Percentiles rank a stretch among this genome's conserved stretches.
Conservation (phyloP, 1,284 basidiomycete genomes). For the Mycena sp. region DNA sequence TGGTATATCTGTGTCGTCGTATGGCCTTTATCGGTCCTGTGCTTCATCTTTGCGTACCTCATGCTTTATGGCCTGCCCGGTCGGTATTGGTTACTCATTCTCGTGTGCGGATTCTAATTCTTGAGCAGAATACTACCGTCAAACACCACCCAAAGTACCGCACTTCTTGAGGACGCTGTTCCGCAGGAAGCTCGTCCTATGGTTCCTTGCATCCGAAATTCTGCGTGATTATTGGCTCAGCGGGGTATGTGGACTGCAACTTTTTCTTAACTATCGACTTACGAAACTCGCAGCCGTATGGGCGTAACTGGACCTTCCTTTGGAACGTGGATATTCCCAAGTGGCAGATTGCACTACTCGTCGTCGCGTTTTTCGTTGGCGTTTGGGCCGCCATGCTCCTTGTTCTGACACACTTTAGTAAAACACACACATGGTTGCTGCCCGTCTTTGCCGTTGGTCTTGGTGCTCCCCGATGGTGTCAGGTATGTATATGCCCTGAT, state of each 20-base stretch:
- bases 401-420: slow-evolving; percentile 86
- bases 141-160: slow-evolving; percentile 92
- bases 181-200: slow-evolving; percentile 88
- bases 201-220: slow-evolving; percentile 92
- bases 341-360: slow-evolving; percentile 84
- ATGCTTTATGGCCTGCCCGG: slow-evolving; percentile 88
- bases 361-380: slow-evolving; percentile 85
- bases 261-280: slow-evolving; percentile 28
- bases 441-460: slow-evolving; percentile 94
- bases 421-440: slow-evolving; percentile 92
- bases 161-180: slow-evolving; percentile 90
- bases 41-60: slow-evolving; percentile 81
- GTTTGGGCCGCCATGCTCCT: slow-evolving; percentile 83
- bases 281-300: slow-evolving; percentile 68
- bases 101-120: slow-evolving; percentile 15
- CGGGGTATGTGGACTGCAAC: slow-evolving; percentile 67
- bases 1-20: slow-evolving; percentile 88
- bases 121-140: slow-evolving; percentile 78
- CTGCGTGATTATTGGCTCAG: slow-evolving; percentile 94
- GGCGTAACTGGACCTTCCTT: slow-evolving; percentile 93
- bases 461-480: slow-evolving; percentile 93
- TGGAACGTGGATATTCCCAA: slow-evolving; percentile 87
- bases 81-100: slow-evolving; percentile 43
- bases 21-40: slow-evolving; percentile 84
- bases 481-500: slow-evolving; percentile 52